Evolutionary conservation across 208 protist species (phyloP).

Genomic region (Angomonas ambiguus): DNA sequence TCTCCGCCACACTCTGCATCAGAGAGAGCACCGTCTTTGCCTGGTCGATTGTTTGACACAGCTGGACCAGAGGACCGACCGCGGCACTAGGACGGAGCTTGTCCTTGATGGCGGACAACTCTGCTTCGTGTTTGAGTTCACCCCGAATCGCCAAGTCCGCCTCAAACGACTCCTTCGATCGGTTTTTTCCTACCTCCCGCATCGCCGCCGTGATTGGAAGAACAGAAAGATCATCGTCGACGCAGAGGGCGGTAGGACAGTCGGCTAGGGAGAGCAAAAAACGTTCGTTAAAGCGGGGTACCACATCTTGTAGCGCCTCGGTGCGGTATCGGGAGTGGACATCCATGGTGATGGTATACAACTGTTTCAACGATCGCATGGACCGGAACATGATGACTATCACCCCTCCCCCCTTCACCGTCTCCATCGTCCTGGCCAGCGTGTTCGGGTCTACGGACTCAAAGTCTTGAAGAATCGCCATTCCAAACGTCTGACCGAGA

Average conservation of each 20-base stretch:
- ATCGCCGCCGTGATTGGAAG: conserved; percentile 95
- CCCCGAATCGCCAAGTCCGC: conserved; percentile 64
- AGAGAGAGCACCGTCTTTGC: conserved; percentile 96
- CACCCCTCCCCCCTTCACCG: conserved; percentile 99
- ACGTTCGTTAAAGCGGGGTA: conserved; percentile 98
- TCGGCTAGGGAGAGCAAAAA: conserved; percentile 97
- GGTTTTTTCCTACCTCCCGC: conserved; percentile 44
- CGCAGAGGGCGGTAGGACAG: conserved; percentile 93
- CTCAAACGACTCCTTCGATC: conserved; percentile 36
- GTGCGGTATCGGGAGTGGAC: conserved; percentile 94
- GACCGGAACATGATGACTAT: conserved; percentile 97
- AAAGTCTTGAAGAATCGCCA: conserved; percentile 99
- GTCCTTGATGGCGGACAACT: conserved; percentile 75
- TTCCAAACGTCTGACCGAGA: conserved; percentile 99
- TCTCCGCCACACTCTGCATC: conserved; percentile 96
- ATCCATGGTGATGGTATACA: conserved; percentile 99
- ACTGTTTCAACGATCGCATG: conserved; percentile 95
- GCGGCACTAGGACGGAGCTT: conserved; percentile 62
- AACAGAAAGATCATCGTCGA: conserved; percentile 99
- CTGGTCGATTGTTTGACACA: conserved; percentile 95
- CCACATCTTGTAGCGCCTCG: conserved; percentile 85
- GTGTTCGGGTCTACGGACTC: conserved; percentile 99
- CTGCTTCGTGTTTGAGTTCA: conserved; percentile 76
- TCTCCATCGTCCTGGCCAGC: conserved; percentile 99
- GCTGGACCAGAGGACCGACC: conserved; percentile 90